Evolutionary conservation across 306 rosid genomes (phyloP), one percentile per base, ranked within the genome.

Genomic region (Pterocarpus santalinus): DNA sequence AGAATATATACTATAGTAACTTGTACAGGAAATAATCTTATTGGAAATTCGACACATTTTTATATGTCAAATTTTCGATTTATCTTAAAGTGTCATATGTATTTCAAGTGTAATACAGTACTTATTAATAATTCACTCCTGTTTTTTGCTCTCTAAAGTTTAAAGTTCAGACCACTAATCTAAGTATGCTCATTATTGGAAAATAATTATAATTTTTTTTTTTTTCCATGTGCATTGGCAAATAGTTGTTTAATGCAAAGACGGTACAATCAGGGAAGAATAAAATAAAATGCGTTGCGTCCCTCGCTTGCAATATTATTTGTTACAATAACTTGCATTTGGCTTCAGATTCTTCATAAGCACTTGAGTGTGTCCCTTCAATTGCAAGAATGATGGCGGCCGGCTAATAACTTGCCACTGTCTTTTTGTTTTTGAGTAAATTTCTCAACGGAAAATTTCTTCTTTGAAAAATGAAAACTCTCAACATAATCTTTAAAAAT

Each of bases 271-370:
- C 41, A 35, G 11, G 44, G 32, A 38, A 65, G 32, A 38, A 36
- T 35, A 36, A 65, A 65, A 36, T 36, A 65, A 35, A 38, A 65
- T 15, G 47, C 32, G 46, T 14, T 15, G 70, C 70, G 36, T 32
- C 49, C 70, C 70, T 6, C 71, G 33, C 71, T 65, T 65, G 2
- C 51, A 55, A 36, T 35, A 72, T 13, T 52, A 70, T 70, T 49
- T 5, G 33, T 14, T 55, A 9, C 52, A 53, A 55, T 72, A n/a
- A 35, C 39, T 57, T 41, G 13, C 36, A 39, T 57, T 73, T 57
- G 43, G 39, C 52, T 57, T 57, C 55, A 58, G 57, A 52, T n/a
- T 22, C 36, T 73, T 28, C 47, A 6, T 63, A 63, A 63, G 44
- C 41, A 5, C 22, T 63, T 63, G 68, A 34, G 68, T 13, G 5